Percentiles rank a stretch among this genome's conserved stretches.
These are phyloP conservation scores for Zygosaccharomyces sapae DNA, from an alignment of 1,139 yeast genomes.

Conservation along the genomic window DNA sequence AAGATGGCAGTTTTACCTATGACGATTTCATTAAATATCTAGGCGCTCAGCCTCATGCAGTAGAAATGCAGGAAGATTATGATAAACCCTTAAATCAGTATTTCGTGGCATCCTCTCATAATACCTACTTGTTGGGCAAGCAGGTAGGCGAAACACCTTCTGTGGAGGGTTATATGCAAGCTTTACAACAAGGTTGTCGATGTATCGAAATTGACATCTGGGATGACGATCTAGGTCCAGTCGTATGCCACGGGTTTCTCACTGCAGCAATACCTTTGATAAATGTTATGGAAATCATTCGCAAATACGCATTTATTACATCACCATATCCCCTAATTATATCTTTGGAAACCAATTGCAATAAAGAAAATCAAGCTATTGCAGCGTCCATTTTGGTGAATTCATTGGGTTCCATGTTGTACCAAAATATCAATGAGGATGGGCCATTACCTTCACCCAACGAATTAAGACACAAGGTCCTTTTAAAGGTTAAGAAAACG, in stretches of 20 bases:
- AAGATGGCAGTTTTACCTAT: conserved; percentile 23
- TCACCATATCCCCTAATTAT: conserved; percentile 81
- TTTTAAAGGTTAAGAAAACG: conserved; percentile 72
- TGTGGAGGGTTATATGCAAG: conserved; percentile 85
- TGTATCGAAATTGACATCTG: conserved; percentile 93
- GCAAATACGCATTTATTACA: conserved; percentile 79
- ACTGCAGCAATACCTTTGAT: conserved; percentile 67
- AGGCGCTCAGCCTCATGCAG: conserved; percentile 42
- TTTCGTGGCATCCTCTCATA: conserved; percentile 88
- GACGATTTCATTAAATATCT: conserved; percentile 38
- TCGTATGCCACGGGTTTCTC: conserved; percentile 88
- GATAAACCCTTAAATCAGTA: conserved; percentile 77
- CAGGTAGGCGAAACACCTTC: conserved; percentile 92
- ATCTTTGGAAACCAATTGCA: conserved; percentile 85
- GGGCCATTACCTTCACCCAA: conserved; percentile 63
- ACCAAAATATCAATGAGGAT: conserved; percentile 26
- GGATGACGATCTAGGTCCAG: conserved; percentile 82
- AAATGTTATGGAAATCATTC: conserved; percentile 67
- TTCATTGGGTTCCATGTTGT: conserved; percentile 55
- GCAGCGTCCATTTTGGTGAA: conserved; percentile 52
- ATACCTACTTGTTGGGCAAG: conserved; percentile 83
- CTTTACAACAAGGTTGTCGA: conserved; percentile 85
- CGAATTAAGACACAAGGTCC: conserved; percentile 60
- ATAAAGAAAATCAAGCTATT: conserved; percentile 54
- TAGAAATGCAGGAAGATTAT: conserved; percentile 43